Conservation (phyloP, 2,329 filamentous ascomycete species). For the Shiraia sp. region DNA sequence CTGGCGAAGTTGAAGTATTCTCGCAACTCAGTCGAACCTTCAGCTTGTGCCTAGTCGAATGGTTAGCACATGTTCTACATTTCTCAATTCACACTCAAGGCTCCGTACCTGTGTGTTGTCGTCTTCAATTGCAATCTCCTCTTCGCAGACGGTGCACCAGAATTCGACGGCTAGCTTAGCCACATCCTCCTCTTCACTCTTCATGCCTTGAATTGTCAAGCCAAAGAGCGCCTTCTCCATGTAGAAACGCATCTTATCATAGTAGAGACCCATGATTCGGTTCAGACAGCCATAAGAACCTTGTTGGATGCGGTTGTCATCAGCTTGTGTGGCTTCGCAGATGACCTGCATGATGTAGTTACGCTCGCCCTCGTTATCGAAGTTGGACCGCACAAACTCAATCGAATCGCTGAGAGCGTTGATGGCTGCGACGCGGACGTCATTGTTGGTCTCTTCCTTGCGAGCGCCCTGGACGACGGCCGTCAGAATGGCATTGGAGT, state of each 20-base stretch:
- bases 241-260: slow-evolving; percentile 99
- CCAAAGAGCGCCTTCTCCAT: slow-evolving; percentile 99
- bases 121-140: slow-evolving; percentile 97
- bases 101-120: slow-evolving; percentile 76
- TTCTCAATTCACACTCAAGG: slow-evolving; percentile 11
- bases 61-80: slow-evolving; percentile 1
- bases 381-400: slow-evolving; percentile 97
- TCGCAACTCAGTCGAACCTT: slow-evolving; percentile 81
- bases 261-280: slow-evolving; percentile 98
- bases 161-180: slow-evolving; percentile 98
- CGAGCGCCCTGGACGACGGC: slow-evolving; percentile 96
- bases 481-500: slow-evolving; percentile 97
- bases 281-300: slow-evolving; percentile 96
- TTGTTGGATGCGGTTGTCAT: slow-evolving; percentile 89
- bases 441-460: slow-evolving; percentile 89
- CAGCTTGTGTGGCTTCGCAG: slow-evolving; percentile 95
- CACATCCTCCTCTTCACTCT: slow-evolving; percentile 95
- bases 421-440: slow-evolving; percentile 91
- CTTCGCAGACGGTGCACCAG: slow-evolving; percentile 99
- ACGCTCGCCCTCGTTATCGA: slow-evolving; percentile 97
- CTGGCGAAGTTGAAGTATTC: slow-evolving; percentile 96
- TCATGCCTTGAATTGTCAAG: slow-evolving; percentile 97
- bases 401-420: slow-evolving; percentile 93
- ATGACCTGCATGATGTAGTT: slow-evolving; percentile 99
- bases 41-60: slow-evolving; percentile 57